phyloP scores from a whole-genome alignment of 2,329 filamentous ascomycete species.

The Hymenoscyphus linearis region DNA sequence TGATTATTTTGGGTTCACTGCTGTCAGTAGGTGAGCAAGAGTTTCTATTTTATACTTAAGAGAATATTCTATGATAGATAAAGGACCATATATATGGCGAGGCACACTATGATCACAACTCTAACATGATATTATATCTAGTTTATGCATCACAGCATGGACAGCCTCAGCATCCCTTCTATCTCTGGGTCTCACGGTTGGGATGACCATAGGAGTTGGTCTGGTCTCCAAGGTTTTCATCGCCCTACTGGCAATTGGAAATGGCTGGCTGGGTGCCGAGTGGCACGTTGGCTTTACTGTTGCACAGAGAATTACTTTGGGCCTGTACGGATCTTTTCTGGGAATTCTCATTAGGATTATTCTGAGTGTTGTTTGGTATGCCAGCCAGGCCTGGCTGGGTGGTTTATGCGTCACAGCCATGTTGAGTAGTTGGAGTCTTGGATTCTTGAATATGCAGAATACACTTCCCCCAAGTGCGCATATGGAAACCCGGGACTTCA shows the following conservation, averaged over 20 bases:
- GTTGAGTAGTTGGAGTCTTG: conserved; percentile 31
- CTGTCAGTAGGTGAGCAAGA: not conserved
- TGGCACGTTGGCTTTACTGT: conserved; percentile 42
- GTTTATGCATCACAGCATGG: conserved; percentile 8
- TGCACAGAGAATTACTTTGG: conserved; percentile 35
- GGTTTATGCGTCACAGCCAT: conserved; percentile 39
- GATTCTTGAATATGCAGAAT: conserved; percentile 34
- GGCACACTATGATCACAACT: not conserved
- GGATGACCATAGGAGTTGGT: conserved; percentile 37
- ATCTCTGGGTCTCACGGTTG: conserved; percentile 35
- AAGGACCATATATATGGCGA: not conserved
- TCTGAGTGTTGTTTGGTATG: conserved; percentile 34
- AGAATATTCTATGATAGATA: not conserved
- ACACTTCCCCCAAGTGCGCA: conserved; percentile 30
- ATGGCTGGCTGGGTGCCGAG: conserved; percentile 36
- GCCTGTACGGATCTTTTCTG: conserved; percentile 34
- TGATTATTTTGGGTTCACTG: conserved; percentile 35
- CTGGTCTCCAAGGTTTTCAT: conserved; percentile 37
- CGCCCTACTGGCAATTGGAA: conserved; percentile 33
- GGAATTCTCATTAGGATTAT: conserved; percentile 35
- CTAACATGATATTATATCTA: conserved; percentile 33
- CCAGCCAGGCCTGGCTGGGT: conserved; percentile 23
- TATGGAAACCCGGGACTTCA: conserved; percentile 34
- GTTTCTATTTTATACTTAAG: no score
- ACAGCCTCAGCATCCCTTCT: conserved; percentile 28